A percentile compares a stretch with the other conserved stretches of the same genome.
Evolutionary conservation across 306 rosid species (phyloP).

Genomic region (Sechiopsis laciniata): DNA sequence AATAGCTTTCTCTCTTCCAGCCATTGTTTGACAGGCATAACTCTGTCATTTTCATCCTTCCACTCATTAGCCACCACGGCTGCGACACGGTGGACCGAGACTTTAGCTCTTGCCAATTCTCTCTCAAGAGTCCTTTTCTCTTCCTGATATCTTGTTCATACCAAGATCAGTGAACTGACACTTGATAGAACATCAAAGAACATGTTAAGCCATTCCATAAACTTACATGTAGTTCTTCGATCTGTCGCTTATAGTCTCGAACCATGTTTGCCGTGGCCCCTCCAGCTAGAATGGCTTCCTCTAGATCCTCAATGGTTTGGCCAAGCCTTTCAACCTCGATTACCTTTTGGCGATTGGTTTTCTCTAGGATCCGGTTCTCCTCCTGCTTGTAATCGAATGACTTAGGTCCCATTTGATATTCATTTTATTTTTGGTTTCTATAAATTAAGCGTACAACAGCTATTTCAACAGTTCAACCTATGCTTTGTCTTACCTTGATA

Average conservation of each 20-base stretch:
- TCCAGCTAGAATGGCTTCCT: conserved; percentile 72
- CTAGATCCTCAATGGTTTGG: conserved; percentile 80
- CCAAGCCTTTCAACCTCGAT: conserved; percentile 85
- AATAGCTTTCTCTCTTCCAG: conserved; percentile 76
- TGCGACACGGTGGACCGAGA: conserved; percentile 81
- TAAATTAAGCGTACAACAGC: too few relatives aligned
- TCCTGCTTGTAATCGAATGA: conserved; percentile 52
- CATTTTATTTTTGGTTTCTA: too few relatives aligned
- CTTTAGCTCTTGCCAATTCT: conserved; percentile 75
- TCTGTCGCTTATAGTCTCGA: conserved; percentile 70
- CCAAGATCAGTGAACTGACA: not conserved
- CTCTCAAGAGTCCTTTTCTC: conserved; percentile 86
- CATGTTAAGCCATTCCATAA: not conserved
- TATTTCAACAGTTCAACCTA: too few relatives aligned
- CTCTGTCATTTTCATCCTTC: conserved; percentile 85
- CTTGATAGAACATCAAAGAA: not conserved
- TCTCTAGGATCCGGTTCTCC: conserved; percentile 84
- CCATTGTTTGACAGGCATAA: conserved; percentile 97
- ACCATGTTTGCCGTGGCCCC: conserved; percentile 64
- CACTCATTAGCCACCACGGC: conserved; percentile 81
- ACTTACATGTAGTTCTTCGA: conserved; percentile 59
- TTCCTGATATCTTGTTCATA: conserved; percentile 49
- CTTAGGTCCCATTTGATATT: not conserved
- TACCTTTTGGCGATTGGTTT: conserved; percentile 81
- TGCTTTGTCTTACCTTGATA: too few relatives aligned